Base-by-base conservation (phyloP, 345 rosid genomes). In the Eucalyptus regnans region DNA sequence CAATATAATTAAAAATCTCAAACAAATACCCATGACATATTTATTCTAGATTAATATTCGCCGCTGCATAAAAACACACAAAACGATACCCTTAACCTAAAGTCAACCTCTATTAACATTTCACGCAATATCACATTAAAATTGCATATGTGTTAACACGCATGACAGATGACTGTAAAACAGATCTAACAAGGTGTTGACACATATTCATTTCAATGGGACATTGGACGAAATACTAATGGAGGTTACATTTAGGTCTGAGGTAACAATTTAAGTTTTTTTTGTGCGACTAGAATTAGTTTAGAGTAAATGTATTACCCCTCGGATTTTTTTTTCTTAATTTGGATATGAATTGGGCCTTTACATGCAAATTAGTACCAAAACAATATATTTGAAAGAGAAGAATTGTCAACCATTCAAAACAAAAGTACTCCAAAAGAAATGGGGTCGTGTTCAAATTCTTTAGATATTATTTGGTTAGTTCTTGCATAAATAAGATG, bases 51-150 rank as follows among this genome's bases (percentile, higher is more conserved):
- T 3, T 76, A 76, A 76, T 76, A 5, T 71, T 71, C 3, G 58
- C 25, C 5, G 2, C 12, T 4, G 0, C 4, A 20, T 7, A 20
- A 71, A 9, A 76, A 18, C 41, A 33, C 81, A 41, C 27, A 41
- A 22, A 41, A 20, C 0, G 46, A 1, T 41, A 20, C 48, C 15
- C 27, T 3, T 2, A 0, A 41, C 48, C 48, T 25, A 41, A 76
- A 76, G 23, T 23, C 44, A 76, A 41, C 48, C 15, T 64, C 16
- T 7, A 41, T 20, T 64, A 76, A 22, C 29, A 76, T 76, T 76
- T 9, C 2, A 3, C 41, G 5, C 1, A 20, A 22, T 2, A 11
- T 76, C 29, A 22, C 8, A 4, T 41, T 76, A 76, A 37, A 76
- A 76, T 76, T 76, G 3, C 27, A 12, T 76, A 1, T 7, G 15